Evolutionary conservation across 1,284 basidiomycete genomes (phyloP), one percentile per base, ranked within the genome.

Genomic region (Ceratorhiza oryzae-sativae): DNA sequence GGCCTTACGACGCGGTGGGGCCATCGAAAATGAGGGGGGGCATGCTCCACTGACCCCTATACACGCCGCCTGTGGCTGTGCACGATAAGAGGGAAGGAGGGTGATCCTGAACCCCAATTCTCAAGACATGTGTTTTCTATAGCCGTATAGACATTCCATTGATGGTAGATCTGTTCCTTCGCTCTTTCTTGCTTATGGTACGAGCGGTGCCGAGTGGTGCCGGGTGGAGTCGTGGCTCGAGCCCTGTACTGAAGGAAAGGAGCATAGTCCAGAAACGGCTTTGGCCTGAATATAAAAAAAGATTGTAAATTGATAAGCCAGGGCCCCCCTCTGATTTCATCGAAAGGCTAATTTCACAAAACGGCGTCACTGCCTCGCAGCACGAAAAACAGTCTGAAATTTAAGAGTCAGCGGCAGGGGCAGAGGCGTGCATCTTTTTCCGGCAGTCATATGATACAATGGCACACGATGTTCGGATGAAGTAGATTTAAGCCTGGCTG

Each of bases 71-170:
- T 55, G 51, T 55, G 51, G 51, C 51, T 55, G 51, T 55, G 51
- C 30, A 34, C 30, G 51, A 55, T 55, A 55, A 55, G 51, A 32
- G 13, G 12, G 30, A 32, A 34, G n/a, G 51, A 18, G 25, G 3
- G 5, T 23, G 51, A 55, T 30, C 51, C 51, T 55, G 51, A 55
- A 55, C 51, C 51, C 51, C 51, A 55, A 51, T 32, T 55, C 27
- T n/a, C 51, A 30, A 23, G n/a, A 55, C 51, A 55, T n/a, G 51
- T 55, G 27, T n/a, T 32, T 55, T 25, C 13, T n/a, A n/a, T n/a
- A n/a, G n/a, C n/a, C n/a, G n/a, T n/a, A n/a, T n/a, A n/a, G n/a
- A n/a, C n/a, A n/a, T n/a, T n/a, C 27, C 27, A 6, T 4, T 55
- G 13, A 32, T n/a, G 6, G 3, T 8, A 10, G 42, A 34, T 13